Percentiles rank a stretch among this genome's conserved stretches.
Conservation (phyloP, 83 land plant species). For the Isoetes engelmannii region DNA sequence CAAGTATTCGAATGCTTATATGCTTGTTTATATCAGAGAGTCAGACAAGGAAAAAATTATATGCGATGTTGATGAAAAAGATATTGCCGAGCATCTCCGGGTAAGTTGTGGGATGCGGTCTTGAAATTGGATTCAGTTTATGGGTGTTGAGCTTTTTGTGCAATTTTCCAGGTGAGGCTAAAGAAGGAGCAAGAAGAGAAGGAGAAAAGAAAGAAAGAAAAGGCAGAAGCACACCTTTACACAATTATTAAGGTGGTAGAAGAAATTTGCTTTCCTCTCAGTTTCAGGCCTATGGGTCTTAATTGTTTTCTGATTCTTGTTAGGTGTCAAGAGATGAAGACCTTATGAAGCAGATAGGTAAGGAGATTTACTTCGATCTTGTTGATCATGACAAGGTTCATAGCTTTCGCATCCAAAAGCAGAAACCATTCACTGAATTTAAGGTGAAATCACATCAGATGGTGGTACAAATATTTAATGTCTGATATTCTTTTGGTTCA, state of each 20-base stretch:
- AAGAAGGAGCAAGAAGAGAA: constrained; percentile 96
- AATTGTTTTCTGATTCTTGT: neutral
- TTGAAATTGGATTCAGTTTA: too few species aligned
- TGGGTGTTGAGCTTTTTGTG: neutral
- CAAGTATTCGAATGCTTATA: constrained; percentile 95
- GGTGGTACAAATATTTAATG: neutral
- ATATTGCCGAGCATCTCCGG: constrained; percentile 87
- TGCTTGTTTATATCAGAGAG: constrained; percentile 97
- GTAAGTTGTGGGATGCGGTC: constrained; percentile 25
- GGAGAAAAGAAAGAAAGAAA: constrained; percentile 78
- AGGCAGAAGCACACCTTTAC: constrained; percentile 90
- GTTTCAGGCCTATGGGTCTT: neutral
- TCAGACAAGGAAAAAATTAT: constrained; percentile 90
- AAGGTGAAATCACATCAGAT: constrained; percentile 31
- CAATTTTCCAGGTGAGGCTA: constrained; percentile 49
- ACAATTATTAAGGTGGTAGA: constrained; percentile 73
- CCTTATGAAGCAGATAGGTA: constrained; percentile 79
- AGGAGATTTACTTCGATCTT: constrained; percentile 79
- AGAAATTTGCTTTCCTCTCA: neutral
- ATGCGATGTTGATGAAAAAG: constrained; percentile 94
- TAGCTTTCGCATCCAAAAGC: constrained; percentile 78
- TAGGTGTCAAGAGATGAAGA: constrained; percentile 86
- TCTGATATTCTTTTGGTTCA: neutral
- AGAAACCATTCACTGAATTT: constrained; percentile 47
- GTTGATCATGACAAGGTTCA: constrained; percentile 88